Evolutionary conservation across 768 basidiomycete genomes (phyloP), one percentile per base, ranked within the genome.

Genomic region (Panaeolus papilionaceus): DNA sequence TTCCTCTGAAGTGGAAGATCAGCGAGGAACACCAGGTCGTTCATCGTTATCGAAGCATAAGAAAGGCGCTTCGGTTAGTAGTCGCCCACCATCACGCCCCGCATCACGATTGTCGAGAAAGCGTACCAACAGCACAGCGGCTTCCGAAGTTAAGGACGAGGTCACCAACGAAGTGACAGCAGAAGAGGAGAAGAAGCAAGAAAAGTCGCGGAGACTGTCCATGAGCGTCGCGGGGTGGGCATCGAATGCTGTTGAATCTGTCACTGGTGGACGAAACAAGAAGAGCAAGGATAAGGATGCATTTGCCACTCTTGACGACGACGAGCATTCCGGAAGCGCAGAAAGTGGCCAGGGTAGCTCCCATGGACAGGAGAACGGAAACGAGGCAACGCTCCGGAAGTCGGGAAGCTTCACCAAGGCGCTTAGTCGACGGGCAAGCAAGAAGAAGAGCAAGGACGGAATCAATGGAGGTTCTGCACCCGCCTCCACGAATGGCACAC

Each of bases 221-320:
- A 86, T 2, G 88, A 86, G 6, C 93, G 92, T 89, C 18, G 79
- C 86, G 0, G 87, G 86, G 2, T 93, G 92, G 90, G 90, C 90
- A 14, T 86, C 87, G 63, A 88, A 76, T 75, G 90, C 89, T 40
- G 86, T 91, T 61, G 87, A 81, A 51, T 86, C 86, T 38, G 83
- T 92, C 61, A 83, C 88, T 1, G 86, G 87, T 3, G 80, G 85
- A 18, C 79, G 77, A 71, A 89, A 85, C 72, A 81, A 77, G 73
- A 90, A 87, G 76, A 85, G 81, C 72, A 86, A 85, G 72, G 88
- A 89, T 70, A 84, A 82, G 63, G 84, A 85, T 14, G 75, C 79
- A n/a, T 92, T 92, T 67, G 75, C 90, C 47, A 78, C 86, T 3
- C 75, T 91, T 67, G 79, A 80, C 49, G 87, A 87, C 66, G 83